phyloP scores from a whole-genome alignment of 2,329 filamentous ascomycete species.

The Penicillium sp. region DNA sequence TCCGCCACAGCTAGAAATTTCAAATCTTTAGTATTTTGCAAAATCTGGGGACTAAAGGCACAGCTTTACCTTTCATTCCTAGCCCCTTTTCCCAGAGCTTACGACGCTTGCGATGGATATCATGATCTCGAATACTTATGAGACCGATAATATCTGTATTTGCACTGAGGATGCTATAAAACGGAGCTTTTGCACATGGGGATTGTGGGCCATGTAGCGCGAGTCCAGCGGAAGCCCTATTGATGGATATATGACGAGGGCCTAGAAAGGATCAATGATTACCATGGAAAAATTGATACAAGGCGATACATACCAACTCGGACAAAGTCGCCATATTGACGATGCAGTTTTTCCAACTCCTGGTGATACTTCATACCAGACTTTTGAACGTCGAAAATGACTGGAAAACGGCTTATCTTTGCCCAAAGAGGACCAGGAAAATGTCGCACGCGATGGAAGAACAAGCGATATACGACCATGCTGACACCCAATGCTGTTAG shows the following conservation, averaged over 20 bases:
- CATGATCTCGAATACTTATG: not conserved
- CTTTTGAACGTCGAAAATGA: conserved; percentile 17
- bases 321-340: conserved; percentile 37
- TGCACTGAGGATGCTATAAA: conserved; percentile 8
- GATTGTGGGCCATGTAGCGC: conserved; percentile 10
- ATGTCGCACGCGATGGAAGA: conserved; percentile 19
- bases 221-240: conserved; percentile 12
- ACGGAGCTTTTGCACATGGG: conserved; percentile 13
- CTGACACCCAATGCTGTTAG: not conserved
- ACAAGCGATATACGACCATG: conserved; percentile 10
- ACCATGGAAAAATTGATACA: not conserved
- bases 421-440: conserved; percentile 16
- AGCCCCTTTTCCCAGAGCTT: conserved; percentile 11
- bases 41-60: not conserved
- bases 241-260: conserved; percentile 21
- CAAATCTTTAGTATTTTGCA: not conserved
- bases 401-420: conserved; percentile 28
- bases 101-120: conserved; percentile 3
- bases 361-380: conserved; percentile 24
- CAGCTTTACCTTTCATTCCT: conserved; percentile 2
- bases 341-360: conserved; percentile 31
- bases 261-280: conserved; percentile 4
- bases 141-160: not conserved
- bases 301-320: conserved; percentile 21
- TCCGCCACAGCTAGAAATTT: conserved; percentile 1